These are phyloP conservation scores for Acacia pycnantha DNA, from an alignment of 331 rosid species.

Conservation along the genomic window DNA sequence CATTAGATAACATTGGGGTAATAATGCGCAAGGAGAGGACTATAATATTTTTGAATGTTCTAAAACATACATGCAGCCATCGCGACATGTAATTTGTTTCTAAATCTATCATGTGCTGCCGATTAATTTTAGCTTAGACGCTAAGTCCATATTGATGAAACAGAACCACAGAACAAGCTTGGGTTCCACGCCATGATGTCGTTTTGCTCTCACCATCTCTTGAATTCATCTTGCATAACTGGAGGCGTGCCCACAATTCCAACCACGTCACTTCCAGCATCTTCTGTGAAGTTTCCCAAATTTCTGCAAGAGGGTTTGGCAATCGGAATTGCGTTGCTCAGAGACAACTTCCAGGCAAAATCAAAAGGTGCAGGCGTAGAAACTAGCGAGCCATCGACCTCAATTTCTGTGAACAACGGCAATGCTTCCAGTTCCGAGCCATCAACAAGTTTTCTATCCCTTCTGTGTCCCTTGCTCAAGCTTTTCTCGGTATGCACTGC, in stretches of 20 bases:
- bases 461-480: slow-evolving; percentile 81
- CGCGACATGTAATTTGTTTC: too few relatives aligned
- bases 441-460: slow-evolving; percentile 52
- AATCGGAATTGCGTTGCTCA: slow-evolving; percentile 31
- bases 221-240: not conserved
- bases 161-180: not conserved
- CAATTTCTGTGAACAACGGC: not conserved
- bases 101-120: too few relatives aligned
- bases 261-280: slow-evolving; percentile 25
- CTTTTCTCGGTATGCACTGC: slow-evolving; percentile 56
- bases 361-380: slow-evolving; percentile 41
- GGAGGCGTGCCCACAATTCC: not conserved
- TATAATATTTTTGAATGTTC: not conserved
- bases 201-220: slow-evolving; percentile 8
- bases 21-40: not conserved
- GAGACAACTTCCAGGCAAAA: slow-evolving; percentile 39
- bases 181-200: not conserved
- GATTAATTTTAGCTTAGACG: too few relatives aligned
- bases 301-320: not conserved
- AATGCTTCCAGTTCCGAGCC: slow-evolving; percentile 9
- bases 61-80: too few relatives aligned
- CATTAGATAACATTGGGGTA: not conserved
- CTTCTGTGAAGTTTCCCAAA: slow-evolving; percentile 7
- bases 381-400: slow-evolving; percentile 15
- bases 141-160: too few relatives aligned